Conservation (phyloP, 1,284 basidiomycete species). For the Trichosporon faecale region DNA sequence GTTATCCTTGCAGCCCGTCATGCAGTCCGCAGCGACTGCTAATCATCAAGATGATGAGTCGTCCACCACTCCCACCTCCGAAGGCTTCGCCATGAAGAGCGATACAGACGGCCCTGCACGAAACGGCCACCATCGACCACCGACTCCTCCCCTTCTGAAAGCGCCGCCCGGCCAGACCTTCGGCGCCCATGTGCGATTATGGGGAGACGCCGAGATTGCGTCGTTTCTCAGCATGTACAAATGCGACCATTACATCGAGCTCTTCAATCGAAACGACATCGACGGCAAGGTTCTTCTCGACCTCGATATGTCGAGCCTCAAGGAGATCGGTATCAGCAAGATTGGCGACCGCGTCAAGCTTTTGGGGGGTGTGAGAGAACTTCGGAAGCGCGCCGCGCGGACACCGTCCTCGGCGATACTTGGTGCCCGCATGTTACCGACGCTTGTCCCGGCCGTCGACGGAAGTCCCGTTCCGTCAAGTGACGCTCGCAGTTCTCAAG, state of each 20-base stretch:
- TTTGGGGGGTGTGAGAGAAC: slow-evolving; percentile 71
- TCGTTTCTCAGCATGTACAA: slow-evolving; percentile 53
- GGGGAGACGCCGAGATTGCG: slow-evolving; percentile 40
- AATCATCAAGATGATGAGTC: background rate
- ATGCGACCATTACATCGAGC: slow-evolving; percentile 64
- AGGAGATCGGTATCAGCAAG: slow-evolving; percentile 81
- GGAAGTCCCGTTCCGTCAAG: background rate
- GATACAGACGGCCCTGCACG: background rate
- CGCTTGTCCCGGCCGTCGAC: background rate
- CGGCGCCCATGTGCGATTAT: slow-evolving; percentile 38
- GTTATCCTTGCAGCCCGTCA: background rate
- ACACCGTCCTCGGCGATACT: slow-evolving; percentile 1
- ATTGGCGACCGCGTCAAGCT: slow-evolving; percentile 87
- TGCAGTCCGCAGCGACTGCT: background rate
- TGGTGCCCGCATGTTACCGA: background rate
- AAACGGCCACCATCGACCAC: slow-evolving; percentile 22
- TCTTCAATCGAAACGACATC: slow-evolving; percentile 81
- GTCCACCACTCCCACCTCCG: slow-evolving; percentile 5
- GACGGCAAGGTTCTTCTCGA: slow-evolving; percentile 83
- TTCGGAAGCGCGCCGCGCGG: slow-evolving; percentile 57
- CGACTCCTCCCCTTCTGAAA: slow-evolving; percentile 38
- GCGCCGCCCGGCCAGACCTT: slow-evolving; percentile 33
- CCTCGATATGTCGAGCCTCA: slow-evolving; percentile 75
- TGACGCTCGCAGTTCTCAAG: slow-evolving; percentile 16
- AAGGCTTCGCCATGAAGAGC: background rate